Evolutionary conservation across 2,329 filamentous ascomycete species (phyloP), one percentile per base, ranked within the genome.

Genomic region (Thielaviopsis euricoi): DNA sequence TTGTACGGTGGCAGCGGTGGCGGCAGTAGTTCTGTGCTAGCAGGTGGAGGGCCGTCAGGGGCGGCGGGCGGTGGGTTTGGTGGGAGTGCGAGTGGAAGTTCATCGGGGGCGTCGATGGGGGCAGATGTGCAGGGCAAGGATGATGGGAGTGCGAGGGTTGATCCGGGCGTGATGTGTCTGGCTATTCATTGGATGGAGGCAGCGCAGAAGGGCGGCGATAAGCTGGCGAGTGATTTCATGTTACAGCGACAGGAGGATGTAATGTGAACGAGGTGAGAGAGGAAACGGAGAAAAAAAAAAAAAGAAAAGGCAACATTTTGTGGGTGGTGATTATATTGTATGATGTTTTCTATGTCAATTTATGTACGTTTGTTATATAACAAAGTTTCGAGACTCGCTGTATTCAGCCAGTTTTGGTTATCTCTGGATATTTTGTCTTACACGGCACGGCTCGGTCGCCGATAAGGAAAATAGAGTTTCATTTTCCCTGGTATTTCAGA

Each of bases 171-270:
- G 49, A 93, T 97, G 87, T 96, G 90, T 65, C 81, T 95, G 59
- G 91, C 91, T 10, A 83, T 94, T 70, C 91, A 97, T 74, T 97
- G 91, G 90, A 96, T 97, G 89, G 88, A 91, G 72, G 76, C 87
- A 63, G 89, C 87, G 43, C 86, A 88, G 64, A 79, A 80, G 57
- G 89, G 89, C n/a, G 89, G 89, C 1, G 91, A 97, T 68, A 80
- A 86, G 66, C 74, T 95, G 64, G 91, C 91, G 21, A 84, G 82
- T 67, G 86, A 85, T 68, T 90, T 91, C 71, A 73, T 96, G 69
- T 79, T 84, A 62, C 87, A 94, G 71, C 74, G 76, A 33, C n/a
- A 54, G 21, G 52, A 60, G 52, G 58, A 58, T 55, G 13, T 57
- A 21, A 37, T 26, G n/a, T 57, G 48, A 51, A 19, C 19, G 12